Base-by-base conservation (phyloP, 352 stramenopile genomes). In the Phytophthora pini region DNA sequence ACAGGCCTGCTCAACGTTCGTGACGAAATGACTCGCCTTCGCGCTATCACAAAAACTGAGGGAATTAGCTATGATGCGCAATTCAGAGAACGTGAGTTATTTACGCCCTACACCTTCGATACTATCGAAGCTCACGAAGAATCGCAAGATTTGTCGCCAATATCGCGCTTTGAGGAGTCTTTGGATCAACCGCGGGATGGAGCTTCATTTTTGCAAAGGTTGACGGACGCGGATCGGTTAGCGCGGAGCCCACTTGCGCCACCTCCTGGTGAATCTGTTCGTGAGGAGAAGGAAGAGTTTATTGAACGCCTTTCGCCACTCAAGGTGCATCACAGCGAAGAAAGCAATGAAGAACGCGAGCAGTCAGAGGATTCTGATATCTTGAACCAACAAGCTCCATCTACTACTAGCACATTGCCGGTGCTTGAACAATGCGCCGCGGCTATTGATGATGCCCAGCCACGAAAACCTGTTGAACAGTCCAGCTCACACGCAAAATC, bases 1-100 rank as follows among this genome's bases (percentile, higher is more conserved):
- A 44, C 68, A 39, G 53, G 39, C 36, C 48, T 79, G 48, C 34
- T 72, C 10, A 56, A 68, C 7, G 49, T 79, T 50, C 56, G 57
- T n/a, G 29, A 68, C 20, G 49, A 70, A 49, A 68, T 77, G 44
- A 48, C 38, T 20, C 54, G 61, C 24, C 70, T 82, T 64, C 70
- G 67, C 31, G 58, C 43, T 24, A 32, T 29, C 12, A 78, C 70
- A 46, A 54, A 41, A 58, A 53, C 34, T 6, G 56, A 54, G 1
- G 54, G 72, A 15, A 38, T 26, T 12, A 55, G 12, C 36, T 22
- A 44, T 20, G 39, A 45, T 5, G 3, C 50, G 4, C 32, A 56
- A 20, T 8, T 60, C 29, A 45, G 61, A 44, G 24, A 58, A 39
- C n/a, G 20, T 10, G 20, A 31, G 0, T 29, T 20, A 20, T 10